Evolutionary conservation across 2,329 filamentous ascomycete genomes (phyloP), one percentile per base, ranked within the genome.

Genomic region (Mycocentrospora acerina): DNA sequence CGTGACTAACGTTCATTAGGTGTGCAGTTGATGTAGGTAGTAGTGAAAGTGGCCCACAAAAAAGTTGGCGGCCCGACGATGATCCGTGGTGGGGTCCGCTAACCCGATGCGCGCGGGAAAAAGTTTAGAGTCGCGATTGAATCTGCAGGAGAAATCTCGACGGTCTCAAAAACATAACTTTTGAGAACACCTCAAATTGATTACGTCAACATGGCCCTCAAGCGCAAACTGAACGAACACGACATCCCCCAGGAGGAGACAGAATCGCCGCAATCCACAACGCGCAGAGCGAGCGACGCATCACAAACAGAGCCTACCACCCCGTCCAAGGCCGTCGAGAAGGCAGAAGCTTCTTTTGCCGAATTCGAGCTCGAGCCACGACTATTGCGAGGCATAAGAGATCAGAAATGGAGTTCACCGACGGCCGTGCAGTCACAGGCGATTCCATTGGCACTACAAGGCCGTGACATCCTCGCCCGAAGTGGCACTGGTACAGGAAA

Each of bases 401-500:
- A 86, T 63, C 86, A 93, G 68, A 84, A 86, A 67, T 97, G 90
- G 72, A 78, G 84, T 47, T 82, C 83, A 41, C 93, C 93, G 11
- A 97, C 93, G n/a, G 78, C 85, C 10, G 87, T 97, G 2, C 93
- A 98, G 69, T 79, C 82, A 28, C 85, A 86, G 67, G 88, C 88
- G 1, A 95, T 98, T 46, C 93, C 93, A 2, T 71, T 96, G 25
- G 89, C 88, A 15, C 75, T 97, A 13, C 82, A 90, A 49, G 91
- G 93, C 10, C 85, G 88, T 60, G 90, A 97, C 75, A 83, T 98
- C 32, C 75, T 97, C 26, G 90, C 90, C 37, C 90, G 91, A 61
- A 89, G 91, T 25, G 94, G 91, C 68, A 97, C 93, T 4, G 93
- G 93, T 10, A 95, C 90, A 4, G 93, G 93, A 53, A 98, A 98